Base-by-base conservation (phyloP, 805 yeast genomes). In the Starmerella davenportii region DNA sequence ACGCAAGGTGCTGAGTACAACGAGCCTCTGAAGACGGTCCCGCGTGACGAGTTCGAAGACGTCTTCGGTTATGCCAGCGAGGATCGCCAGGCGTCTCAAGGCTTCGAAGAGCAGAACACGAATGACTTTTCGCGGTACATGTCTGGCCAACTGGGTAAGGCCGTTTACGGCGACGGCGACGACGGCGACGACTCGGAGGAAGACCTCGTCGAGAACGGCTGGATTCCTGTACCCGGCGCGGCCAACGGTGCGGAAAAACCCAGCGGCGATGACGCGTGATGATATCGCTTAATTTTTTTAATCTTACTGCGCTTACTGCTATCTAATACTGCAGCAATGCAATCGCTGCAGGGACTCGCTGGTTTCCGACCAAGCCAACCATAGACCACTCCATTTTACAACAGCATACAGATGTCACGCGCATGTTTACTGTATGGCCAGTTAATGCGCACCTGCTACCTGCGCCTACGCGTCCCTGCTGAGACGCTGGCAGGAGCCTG, bases 51-150 rank as follows among this genome's bases (percentile, higher is more conserved):
- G 15, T 19, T 8, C 24, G 23, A 32, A 7, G 11, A 19, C 16
- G 7, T 32, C 21, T 19, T 32, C 24, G 16, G 16, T 7, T 32
- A 17, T 20, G 5, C n/a, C 8, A 14, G 9, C 35, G n/a, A 18
- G 11, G 27, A 24, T 18, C 16, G 23, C 34, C 5, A 40, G 30
- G 37, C 28, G 17, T 16, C 31, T 16, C 25, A 41, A 32, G 7
- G 18, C 21, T n/a, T 14, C 9, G 23, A 32, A 32, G 35, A 32
- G 17, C 9, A 13, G 8, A 9, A 17, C 16, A 39, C 35, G 30
- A 74, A 69, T 48, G 74, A 72, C 53, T 74, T 75, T 51, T 66
- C 77, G n/a, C 64, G 76, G 43, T 79, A 79, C 53, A 75, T 79
- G 73, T 69, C 81, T 4, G 81, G 73, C 54, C 81, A 79, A 52